phyloP scores from a whole-genome alignment of 805 yeast species.

The Candida chilensis region DNA sequence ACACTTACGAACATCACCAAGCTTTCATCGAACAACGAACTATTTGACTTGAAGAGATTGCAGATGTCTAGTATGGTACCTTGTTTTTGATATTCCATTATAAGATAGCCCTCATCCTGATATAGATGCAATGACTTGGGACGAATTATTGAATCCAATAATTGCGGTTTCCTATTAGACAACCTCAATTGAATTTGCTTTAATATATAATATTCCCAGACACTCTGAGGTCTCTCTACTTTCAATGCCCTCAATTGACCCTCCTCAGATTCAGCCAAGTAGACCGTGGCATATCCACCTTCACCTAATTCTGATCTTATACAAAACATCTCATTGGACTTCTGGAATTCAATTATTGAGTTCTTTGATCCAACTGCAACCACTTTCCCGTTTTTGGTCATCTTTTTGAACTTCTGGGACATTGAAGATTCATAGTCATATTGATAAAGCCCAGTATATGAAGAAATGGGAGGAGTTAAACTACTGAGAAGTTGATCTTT shows the following conservation, averaged over 20 bases:
- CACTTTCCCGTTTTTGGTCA: neutral
- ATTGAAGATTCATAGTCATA: constrained; percentile 14
- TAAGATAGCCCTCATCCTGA: constrained; percentile 59
- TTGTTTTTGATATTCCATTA: constrained; percentile 54
- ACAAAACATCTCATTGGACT: constrained; percentile 34
- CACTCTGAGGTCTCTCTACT: constrained; percentile 56
- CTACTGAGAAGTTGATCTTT: constrained; percentile 25
- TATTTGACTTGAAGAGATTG: constrained; percentile 27
- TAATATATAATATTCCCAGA: constrained; percentile 79
- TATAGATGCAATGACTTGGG: constrained; percentile 46
- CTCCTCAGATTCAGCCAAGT: constrained; percentile 49
- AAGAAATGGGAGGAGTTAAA: constrained; percentile 21
- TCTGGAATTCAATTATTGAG: constrained; percentile 33
- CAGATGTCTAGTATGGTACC: constrained; percentile 71
- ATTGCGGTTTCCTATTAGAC: constrained; percentile 4
- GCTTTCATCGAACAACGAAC: constrained; percentile 42
- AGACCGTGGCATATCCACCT: constrained; percentile 79
- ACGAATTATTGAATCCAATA: constrained; percentile 32
- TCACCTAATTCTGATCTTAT: constrained; percentile 54
- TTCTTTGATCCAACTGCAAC: constrained; percentile 16
- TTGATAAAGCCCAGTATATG: constrained; percentile 16
- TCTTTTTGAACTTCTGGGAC: neutral
- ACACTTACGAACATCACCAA: constrained; percentile 54
- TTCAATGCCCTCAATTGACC: constrained; percentile 61
- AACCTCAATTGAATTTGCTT: constrained; percentile 40